Evolutionary conservation across 2,329 filamentous ascomycete genomes (phyloP).

Genomic region (Pseudodiploospora longispora): DNA sequence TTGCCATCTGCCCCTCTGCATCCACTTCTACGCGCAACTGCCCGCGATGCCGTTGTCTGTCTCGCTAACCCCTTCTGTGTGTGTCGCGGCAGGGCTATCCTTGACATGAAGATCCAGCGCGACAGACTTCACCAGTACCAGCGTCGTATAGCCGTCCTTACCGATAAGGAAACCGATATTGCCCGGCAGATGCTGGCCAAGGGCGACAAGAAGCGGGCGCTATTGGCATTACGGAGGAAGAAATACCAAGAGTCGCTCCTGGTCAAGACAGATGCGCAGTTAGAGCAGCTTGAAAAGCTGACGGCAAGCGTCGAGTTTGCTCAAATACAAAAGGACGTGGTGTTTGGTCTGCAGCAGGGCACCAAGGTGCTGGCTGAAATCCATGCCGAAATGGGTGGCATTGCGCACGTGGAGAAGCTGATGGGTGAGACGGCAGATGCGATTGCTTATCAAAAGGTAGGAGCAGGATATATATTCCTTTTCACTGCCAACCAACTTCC

Average conservation of each 20-base stretch:
- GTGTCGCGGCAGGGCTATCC: conserved; percentile 62
- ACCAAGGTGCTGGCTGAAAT: conserved; percentile 86
- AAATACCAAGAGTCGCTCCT: conserved; percentile 94
- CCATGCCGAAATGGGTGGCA: conserved; percentile 88
- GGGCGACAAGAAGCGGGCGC: conserved; percentile 71
- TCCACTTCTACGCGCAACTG: not conserved
- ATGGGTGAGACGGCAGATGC: conserved; percentile 90
- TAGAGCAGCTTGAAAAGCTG: conserved; percentile 87
- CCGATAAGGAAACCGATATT: conserved; percentile 77
- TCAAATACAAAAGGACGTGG: conserved; percentile 89
- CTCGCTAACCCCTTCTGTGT: conserved; percentile 5
- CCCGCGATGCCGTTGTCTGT: not conserved
- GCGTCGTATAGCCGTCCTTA: conserved; percentile 77
- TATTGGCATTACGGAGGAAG: conserved; percentile 84
- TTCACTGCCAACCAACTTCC: too few relatives aligned
- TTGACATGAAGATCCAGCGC: conserved; percentile 95
- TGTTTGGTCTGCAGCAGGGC: conserved; percentile 88
- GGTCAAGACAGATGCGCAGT: conserved; percentile 80
- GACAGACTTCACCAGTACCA: conserved; percentile 97
- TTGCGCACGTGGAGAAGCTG: conserved; percentile 90
- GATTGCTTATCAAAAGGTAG: conserved; percentile 79
- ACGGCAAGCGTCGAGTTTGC: conserved; percentile 91
- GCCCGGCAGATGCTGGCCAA: conserved; percentile 73
- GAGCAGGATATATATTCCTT: conserved; percentile 13
- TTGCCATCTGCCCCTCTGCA: conserved; percentile 19